Base-by-base conservation (phyloP, 129 eudicot species). In the Arctium minus region DNA sequence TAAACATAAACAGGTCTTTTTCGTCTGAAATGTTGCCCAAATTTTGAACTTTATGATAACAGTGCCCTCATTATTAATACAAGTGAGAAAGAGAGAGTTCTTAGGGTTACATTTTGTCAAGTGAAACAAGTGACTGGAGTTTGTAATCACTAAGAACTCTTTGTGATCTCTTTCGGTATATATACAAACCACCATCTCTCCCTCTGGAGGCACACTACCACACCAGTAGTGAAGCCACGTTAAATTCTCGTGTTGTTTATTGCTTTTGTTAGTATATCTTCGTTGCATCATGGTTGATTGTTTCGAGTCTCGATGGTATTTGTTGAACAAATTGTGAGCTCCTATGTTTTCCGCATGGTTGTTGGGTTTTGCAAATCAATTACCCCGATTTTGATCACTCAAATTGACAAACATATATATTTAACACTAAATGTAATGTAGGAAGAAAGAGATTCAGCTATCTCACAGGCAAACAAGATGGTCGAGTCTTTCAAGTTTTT, bases 381-480 rank as follows among this genome's bases (percentile, higher is more conserved):
- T 53, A 4, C 65, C 65, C 65, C 22, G 15, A 5, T 53, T 46
- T 46, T 46, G 56, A 46, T 46, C 56, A 46, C 56, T 46, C 56
- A 11, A 10, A 2, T 46, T 10, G 0, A 46, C 56, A 1, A 30
- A 69, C 30, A 7, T 12, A 38, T 6, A 27, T 48, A 5, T 15
- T 70, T 53, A 81, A 32, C 27, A 22, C 62, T 73, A 39, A 32
- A 68, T 79, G 8, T 53, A 75, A 40, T 85, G 67, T 82, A 95
- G 98, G 97, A 87, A 83, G 98, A 95, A 50, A 90, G 89, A 87
- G 86, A 77, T 38, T 87, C 93, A 17, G 94, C 97, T 56, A 83
- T 82, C 62, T 65, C 92, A 79, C 94, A 87, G 85, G 92, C 97
- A 73, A 88, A 88, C 92, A 95, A 95, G 88, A 92, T 95, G 93